Evolutionary conservation across 139 green algal genomes (phyloP), one percentile per base, ranked within the genome.

Genomic region (Mesotaenium endlicherianum): DNA sequence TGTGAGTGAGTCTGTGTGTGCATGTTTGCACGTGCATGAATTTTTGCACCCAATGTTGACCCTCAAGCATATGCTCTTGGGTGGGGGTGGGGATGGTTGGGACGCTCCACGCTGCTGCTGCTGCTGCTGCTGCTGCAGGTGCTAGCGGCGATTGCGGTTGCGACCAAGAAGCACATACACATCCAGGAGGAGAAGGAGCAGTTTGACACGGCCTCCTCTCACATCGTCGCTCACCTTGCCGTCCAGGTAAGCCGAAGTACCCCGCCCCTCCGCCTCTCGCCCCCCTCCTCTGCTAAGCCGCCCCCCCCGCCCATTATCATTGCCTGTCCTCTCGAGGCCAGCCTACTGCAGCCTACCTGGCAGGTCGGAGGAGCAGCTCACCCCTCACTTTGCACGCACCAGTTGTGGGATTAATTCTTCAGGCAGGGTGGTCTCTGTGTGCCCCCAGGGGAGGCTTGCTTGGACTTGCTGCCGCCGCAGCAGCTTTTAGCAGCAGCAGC

Each of bases 141-240:
- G 42, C 38, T 67, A 26, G 49, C 39, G 6, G 81, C 81, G 3
- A 85, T 87, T 42, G 75, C 81, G 30, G 72, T 75, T 17, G 53
- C 74, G 5, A 87, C 81, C 5, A 74, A 69, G 58, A 34, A 55
- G 43, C 75, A 86, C 39, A 79, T 87, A 16, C 44, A 87, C 20
- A 81, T 87, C 26, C 81, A 87, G 41, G 81, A 87, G 41, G 81
- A 87, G 70, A 87, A 87, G 45, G 81, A 87, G 55, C 81, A 87
- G 53, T 87, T 87, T 77, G 81, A 87, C 53, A 11, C 49, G 2
- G 81, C 75, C 43, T 85, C 74, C 72, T 49, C 34, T 31, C 5
- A 85, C 17, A 77, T 87, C 5, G 75, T 87, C n/a, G 81, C 75
- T 11, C 39, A 81, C 26, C 74, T 87, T n/a, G 72, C 44, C 17